Conservation (phyloP, 164 flowering plant genomes). For the Macadamia integrifolia region DNA sequence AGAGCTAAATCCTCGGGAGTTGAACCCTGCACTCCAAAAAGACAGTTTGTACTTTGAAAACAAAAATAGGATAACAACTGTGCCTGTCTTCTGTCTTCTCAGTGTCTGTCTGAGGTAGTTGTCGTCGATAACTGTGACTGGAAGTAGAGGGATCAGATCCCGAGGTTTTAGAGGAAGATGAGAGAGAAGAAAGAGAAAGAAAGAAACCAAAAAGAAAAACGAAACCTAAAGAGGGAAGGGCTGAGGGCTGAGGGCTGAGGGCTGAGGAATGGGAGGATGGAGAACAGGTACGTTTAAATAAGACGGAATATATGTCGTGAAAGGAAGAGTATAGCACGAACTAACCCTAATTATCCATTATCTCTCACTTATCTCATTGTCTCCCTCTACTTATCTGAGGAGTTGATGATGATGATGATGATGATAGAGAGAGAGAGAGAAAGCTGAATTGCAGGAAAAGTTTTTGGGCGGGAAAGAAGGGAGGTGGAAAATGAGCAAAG, state of each 20-base stretch:
- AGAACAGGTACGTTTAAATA: slow-evolving; percentile 33
- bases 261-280: slow-evolving; percentile 27
- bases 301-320: slow-evolving; percentile 4
- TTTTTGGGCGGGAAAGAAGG: slow-evolving; percentile 26
- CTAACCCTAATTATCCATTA: slow-evolving; percentile 31
- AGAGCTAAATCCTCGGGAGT: slow-evolving; percentile 33
- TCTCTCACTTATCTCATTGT: slow-evolving; percentile 11
- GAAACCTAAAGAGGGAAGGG: no score
- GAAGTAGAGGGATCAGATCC: slow-evolving; percentile 34
- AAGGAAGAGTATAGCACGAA: slow-evolving; percentile 2
- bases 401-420: not conserved
- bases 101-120: no score
- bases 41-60: not conserved
- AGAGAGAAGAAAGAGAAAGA: not conserved
- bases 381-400: slow-evolving; percentile 15
- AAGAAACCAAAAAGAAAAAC: not conserved
- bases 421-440: slow-evolving; percentile 3
- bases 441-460: slow-evolving; percentile 60
- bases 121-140: slow-evolving; percentile 2
- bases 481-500: not conserved
- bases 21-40: slow-evolving; percentile 20
- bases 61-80: no score
- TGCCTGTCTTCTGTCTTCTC: no score
- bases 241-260: not conserved
- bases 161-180: slow-evolving; percentile 16